phyloP scores from a whole-genome alignment of 305 asterid genomes.

The Solanum hybrid region DNA sequence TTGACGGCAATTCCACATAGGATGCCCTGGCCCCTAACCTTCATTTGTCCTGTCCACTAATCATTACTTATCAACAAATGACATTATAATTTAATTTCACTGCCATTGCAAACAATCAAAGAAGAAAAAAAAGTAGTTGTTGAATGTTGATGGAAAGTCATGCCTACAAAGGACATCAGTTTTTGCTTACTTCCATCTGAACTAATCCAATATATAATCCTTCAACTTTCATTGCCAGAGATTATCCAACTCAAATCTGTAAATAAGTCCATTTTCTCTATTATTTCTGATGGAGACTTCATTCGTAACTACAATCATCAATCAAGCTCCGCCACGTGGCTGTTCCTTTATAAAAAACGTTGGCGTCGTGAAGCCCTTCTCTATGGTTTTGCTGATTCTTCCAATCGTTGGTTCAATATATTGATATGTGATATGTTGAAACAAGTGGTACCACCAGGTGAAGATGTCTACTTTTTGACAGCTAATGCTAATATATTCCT shows the following conservation, averaged over 20 bases:
- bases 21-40: conserved; percentile 11
- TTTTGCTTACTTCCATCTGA: conserved; percentile 32
- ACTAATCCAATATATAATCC: conserved; percentile 30
- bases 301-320: conserved; percentile 26
- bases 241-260: conserved; percentile 24
- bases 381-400: conserved; percentile 22
- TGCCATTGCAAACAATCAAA: neutral
- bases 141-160: conserved; percentile 25
- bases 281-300: conserved; percentile 25
- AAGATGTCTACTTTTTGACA: conserved; percentile 32
- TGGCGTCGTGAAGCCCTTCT: conserved; percentile 34
- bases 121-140: neutral
- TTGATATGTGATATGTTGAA: conserved; percentile 20
- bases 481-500: conserved; percentile 34
- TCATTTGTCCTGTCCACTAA: conserved; percentile 12
- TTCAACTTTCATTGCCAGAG: conserved; percentile 30
- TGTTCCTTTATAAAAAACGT: conserved; percentile 28
- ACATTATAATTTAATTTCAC: neutral
- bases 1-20: conserved; percentile 7
- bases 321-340: conserved; percentile 25
- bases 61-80: neutral
- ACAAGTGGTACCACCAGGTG: conserved; percentile 29
- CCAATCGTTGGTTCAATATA: conserved; percentile 27
- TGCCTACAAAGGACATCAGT: conserved; percentile 23
- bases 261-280: conserved; percentile 14